phyloP scores from a whole-genome alignment of 139 green algal species.

The Picochlorum sp. region DNA sequence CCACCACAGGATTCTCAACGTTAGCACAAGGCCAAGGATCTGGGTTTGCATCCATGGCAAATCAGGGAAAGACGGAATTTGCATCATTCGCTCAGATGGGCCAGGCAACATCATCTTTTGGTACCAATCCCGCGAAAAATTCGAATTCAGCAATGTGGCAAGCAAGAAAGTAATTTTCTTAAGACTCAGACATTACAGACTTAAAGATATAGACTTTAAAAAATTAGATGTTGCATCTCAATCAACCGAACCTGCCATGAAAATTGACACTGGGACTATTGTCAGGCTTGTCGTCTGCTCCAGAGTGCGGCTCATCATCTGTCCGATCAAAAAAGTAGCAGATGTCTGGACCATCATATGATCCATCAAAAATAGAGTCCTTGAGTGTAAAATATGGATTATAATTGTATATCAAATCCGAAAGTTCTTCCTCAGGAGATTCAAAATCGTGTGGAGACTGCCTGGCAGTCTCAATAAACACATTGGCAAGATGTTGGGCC shows the following conservation, averaged over 20 bases:
- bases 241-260: not conserved
- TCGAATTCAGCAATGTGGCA: no score
- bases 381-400: constrained; percentile 51
- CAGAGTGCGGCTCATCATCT: constrained; percentile 8
- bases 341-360: constrained; percentile 55
- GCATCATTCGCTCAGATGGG: constrained; percentile 1
- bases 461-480: constrained; percentile 57
- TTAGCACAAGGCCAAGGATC: not conserved
- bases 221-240: no score
- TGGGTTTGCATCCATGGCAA: constrained; percentile 1
- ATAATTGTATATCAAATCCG: constrained; percentile 64
- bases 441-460: constrained; percentile 52
- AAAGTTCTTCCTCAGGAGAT: constrained; percentile 65
- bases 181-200: no score
- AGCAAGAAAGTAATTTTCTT: no score
- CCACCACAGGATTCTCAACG: not conserved
- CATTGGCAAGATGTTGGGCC: constrained; percentile 56
- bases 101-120: no score
- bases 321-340: constrained; percentile 9
- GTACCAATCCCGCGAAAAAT: no score
- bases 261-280: not conserved
- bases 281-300: constrained; percentile 8
- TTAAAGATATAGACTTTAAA: no score
- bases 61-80: not conserved
- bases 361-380: constrained; percentile 49